Conservation (phyloP, 208 protist genomes). For the Acanthamoeba culbertsoni region DNA sequence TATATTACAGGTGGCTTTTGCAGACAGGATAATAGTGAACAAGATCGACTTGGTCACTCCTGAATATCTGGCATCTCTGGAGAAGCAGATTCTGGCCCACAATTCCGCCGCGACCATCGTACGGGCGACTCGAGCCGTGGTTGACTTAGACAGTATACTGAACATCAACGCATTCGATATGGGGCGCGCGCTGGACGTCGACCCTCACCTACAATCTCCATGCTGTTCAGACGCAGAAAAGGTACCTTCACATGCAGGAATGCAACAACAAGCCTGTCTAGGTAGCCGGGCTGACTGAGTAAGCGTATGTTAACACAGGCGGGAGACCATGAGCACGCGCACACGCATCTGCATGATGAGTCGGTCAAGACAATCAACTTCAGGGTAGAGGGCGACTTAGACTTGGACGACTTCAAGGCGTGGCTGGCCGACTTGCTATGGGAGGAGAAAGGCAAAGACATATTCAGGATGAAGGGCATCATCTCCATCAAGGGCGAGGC, state of each 20-base stretch:
- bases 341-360: conserved; percentile 62
- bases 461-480: conserved; percentile 73
- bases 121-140: neutral
- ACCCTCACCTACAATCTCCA: neutral
- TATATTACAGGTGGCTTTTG: conserved; percentile 73
- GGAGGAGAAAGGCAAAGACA: conserved; percentile 50
- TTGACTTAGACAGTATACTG: conserved; percentile 61
- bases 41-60: conserved; percentile 68
- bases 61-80: neutral
- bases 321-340: neutral
- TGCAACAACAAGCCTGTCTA: too few relatives aligned
- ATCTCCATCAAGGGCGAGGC: conserved; percentile 56
- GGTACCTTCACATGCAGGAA: neutral
- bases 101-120: conserved; percentile 54
- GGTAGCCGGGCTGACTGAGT: too few relatives aligned
- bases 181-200: conserved; percentile 44
- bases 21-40: conserved; percentile 71
- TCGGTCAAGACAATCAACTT: conserved; percentile 61
- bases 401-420: neutral
- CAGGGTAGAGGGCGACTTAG: conserved; percentile 11
- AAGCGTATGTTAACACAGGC: too few relatives aligned
- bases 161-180: conserved; percentile 65
- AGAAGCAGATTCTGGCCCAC: neutral
- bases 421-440: conserved; percentile 34
- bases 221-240: neutral